Evolutionary conservation across 768 basidiomycete genomes (phyloP), one percentile per base, ranked within the genome.

Genomic region (Russula sp.): DNA sequence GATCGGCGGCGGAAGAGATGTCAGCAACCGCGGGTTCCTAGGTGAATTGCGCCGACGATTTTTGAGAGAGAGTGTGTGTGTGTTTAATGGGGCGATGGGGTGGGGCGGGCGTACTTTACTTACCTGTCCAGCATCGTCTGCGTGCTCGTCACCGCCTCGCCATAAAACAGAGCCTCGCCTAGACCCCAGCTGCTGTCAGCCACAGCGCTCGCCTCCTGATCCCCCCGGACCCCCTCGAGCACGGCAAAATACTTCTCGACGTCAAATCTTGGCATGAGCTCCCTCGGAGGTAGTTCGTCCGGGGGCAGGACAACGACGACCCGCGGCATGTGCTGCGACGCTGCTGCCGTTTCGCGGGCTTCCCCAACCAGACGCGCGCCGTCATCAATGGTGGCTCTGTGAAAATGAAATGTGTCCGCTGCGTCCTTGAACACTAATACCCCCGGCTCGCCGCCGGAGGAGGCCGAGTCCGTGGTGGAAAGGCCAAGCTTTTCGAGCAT

Each of bases 101-200:
- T 27, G 22, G 11, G 20, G 4, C 5, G 47, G 22, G 6, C 3
- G 22, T 50, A 75, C 88, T 74, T 67, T 52, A 75, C 88, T 74
- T 66, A 94, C 96, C 86, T 90, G 71, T 97, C 92, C 5, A 98
- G 78, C 82, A 98, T 84, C 2, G 93, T 94, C 72, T 98, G 97
- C 0, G 96, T 98, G 68, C 91, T 94, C 1, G 93, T 93, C 11
- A 99, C 89, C 0, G 85, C 85, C 73, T 97, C 92, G 37, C 89
- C 88, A 66, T 98, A 98, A 9, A 95, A 68, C 34, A 98, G 71
- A 42, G 84, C 80, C 63, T 95, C 92, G 0, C 94, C 94, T 4
- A 89, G 72, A 2, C 83, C 81, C 80, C 84, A 84, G 58, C 14
- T 64, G 14, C 49, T 48, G 22, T 27, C 22, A 4, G 9, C 22